These are phyloP conservation scores for Alliaria petiolata DNA, from an alignment of 345 rosid species.

Conservation along the genomic window DNA sequence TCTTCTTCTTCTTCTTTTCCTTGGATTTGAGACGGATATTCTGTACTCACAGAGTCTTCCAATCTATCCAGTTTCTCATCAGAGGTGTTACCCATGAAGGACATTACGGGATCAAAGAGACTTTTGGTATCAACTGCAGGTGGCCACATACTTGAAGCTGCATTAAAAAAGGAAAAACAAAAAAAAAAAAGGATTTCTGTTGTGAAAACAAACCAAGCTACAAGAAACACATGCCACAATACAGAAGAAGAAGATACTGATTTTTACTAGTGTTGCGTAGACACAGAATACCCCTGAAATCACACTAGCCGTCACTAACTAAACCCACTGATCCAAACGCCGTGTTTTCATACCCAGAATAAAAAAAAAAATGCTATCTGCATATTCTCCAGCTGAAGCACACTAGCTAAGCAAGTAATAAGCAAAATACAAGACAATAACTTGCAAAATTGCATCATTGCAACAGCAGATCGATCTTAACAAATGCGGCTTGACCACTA, in stretches of 20 bases:
- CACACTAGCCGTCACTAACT: background rate
- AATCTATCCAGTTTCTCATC: slow-evolving; percentile 46
- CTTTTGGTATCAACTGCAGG: slow-evolving; percentile 44
- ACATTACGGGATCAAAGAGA: slow-evolving; percentile 59
- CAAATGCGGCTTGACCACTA: background rate
- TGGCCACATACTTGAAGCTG: slow-evolving; percentile 72
- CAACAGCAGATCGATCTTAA: slow-evolving; percentile 10
- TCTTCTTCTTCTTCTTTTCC: slow-evolving; percentile 44
- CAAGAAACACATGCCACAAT: background rate
- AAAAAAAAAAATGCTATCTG: background rate
- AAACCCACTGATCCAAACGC: background rate
- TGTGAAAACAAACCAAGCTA: slow-evolving; percentile 6
- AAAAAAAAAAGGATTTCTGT: background rate
- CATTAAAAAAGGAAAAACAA: background rate
- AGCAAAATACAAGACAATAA: background rate
- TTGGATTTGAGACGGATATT: slow-evolving; percentile 32
- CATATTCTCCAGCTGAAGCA: slow-evolving; percentile 7
- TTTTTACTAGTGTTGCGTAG: background rate
- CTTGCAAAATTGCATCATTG: background rate
- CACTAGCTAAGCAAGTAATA: background rate
- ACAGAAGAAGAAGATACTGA: background rate
- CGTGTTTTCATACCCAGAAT: background rate
- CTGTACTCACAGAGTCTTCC: slow-evolving; percentile 37
- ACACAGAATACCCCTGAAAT: background rate
- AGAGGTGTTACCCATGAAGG: slow-evolving; percentile 69